Evolutionary conservation across 805 yeast genomes (phyloP), one percentile per base, ranked within the genome.

Genomic region (Blastobotrys muscicola): DNA sequence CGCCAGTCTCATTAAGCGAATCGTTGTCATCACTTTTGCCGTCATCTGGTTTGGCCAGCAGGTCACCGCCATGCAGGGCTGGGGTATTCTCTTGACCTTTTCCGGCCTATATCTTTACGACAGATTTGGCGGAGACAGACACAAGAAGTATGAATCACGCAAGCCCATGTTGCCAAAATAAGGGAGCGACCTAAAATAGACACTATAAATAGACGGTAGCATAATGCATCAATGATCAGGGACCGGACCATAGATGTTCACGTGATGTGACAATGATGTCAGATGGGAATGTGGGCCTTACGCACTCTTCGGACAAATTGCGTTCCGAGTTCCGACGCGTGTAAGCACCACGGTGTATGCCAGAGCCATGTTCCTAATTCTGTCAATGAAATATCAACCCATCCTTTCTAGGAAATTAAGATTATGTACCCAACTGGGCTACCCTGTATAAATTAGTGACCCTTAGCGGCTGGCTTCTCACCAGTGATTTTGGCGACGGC

Each of bases 1-100:
- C 45, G 95, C 95, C 2, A 78, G 85, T 36, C 74, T 87, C 75
- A 74, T 87, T 76, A 87, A 87, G 64, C 76, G 95, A 55, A 82
- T 87, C n/a, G 82, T 85, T 1, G 76, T 87, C 29, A 86, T 87
- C 36, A 72, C 82, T 1, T 80, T 81, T 1, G 84, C 95, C 53
- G 83, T 89, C 66, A 46, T 82, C 34, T 74, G 72, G 69, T 72
- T 70, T 32, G 80, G 80, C 20, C 72, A 70, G 52, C 50, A 45
- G 23, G 67, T 68, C 13, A 50, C 62, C 2, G 43, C 46, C 6
- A 42, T 59, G 14, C 72, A 68, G 46, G 66, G 61, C 13, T 65
- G 65, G 62, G 72, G 72, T 7, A 67, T 68, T 33, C 45, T 56
- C 36, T 50, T 68, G 44, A 67, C 72, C 9, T 66, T 64, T 47